Evolutionary conservation across 2,329 filamentous ascomycete genomes (phyloP).

Genomic region (Neofusicoccum sp.): DNA sequence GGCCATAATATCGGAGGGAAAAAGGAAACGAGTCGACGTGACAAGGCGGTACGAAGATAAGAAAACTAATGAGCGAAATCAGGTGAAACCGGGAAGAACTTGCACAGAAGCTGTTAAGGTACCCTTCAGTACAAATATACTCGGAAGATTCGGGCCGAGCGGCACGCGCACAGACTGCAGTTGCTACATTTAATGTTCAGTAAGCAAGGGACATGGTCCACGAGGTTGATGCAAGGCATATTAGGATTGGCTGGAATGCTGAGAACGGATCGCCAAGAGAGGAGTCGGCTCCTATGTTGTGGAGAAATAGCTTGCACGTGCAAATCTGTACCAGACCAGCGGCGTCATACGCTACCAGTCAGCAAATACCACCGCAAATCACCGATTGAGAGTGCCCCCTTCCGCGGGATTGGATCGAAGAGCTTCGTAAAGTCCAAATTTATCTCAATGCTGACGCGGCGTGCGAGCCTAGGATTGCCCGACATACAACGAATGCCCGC

Average conservation of each 20-base stretch:
- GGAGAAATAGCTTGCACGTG: not conserved
- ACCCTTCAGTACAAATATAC: constrained; percentile 5
- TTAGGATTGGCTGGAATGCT: not conserved
- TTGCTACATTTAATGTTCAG: constrained; percentile 2
- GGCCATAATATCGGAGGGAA: not conserved
- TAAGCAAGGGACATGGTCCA: constrained; percentile 5
- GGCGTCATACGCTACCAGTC: not conserved
- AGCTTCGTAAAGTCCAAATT: not conserved
- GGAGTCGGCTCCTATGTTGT: not conserved
- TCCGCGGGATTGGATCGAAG: not conserved
- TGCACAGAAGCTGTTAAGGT: constrained; percentile 1
- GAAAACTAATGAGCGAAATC: constrained; percentile 2
- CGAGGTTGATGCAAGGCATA: not conserved
- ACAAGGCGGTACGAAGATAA: constrained; percentile 1
- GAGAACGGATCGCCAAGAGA: constrained; percentile 6
- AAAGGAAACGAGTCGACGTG: constrained; percentile 5
- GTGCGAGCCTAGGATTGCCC: not conserved
- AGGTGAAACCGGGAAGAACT: not conserved
- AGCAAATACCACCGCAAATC: constrained; percentile 2
- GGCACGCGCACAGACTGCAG: constrained; percentile 16
- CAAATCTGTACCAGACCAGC: not conserved
- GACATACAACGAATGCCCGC: not conserved
- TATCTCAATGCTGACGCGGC: constrained; percentile 6
- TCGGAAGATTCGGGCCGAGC: constrained; percentile 14
- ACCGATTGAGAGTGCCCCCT: not conserved